Evolutionary conservation across 192 early-diverging fungal genomes (phyloP).

Genomic region (Coemansia sp.): DNA sequence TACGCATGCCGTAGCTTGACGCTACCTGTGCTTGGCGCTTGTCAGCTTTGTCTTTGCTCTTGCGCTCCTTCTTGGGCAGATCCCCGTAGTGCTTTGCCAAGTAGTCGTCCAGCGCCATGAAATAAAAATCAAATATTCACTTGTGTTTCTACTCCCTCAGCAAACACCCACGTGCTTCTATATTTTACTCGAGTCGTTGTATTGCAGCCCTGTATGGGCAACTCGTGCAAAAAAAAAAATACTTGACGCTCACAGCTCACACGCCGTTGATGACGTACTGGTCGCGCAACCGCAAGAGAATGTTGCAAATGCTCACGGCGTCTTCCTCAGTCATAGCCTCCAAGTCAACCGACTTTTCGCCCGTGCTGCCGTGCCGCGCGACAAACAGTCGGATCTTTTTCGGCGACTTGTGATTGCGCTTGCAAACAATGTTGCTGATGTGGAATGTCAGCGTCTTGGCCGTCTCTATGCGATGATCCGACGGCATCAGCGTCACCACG

Average conservation of each 20-base stretch:
- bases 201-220: neutral
- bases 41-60: conserved; percentile 11
- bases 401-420: conserved; percentile 69
- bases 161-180: no score
- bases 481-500: conserved; percentile 86
- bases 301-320: conserved; percentile 43
- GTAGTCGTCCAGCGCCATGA: conserved; percentile 45
- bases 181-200: no score
- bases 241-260: neutral
- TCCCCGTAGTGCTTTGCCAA: conserved; percentile 53
- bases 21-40: neutral
- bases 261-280: conserved; percentile 9
- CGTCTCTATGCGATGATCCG: conserved; percentile 82
- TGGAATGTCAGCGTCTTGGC: conserved; percentile 80
- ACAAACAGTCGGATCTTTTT: conserved; percentile 71
- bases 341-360: conserved; percentile 77
- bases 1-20: conserved; percentile 8
- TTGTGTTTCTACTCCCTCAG: no score
- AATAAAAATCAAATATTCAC: no score
- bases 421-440: conserved; percentile 70
- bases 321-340: conserved; percentile 72
- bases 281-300: conserved; percentile 35
- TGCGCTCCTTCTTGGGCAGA: conserved; percentile 11
- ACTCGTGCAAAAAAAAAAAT: neutral
- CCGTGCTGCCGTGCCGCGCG: conserved; percentile 58